A percentile compares a stretch with the other conserved stretches of the same genome.
Conservation (phyloP, 108 stramenopile genomes). For the Skeletonema menzelii region DNA sequence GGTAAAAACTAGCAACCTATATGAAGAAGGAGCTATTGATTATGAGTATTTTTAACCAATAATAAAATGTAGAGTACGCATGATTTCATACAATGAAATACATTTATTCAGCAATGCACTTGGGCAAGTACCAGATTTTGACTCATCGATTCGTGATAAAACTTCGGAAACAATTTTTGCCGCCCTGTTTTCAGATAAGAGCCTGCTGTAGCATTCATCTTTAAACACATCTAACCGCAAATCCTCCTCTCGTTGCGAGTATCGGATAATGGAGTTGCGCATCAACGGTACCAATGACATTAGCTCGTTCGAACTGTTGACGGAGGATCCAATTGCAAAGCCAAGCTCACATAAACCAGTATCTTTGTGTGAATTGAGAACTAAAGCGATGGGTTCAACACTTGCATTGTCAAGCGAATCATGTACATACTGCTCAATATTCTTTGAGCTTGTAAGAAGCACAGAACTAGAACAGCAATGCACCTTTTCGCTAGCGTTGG, state of each 20-base stretch:
- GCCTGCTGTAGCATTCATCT: constrained; percentile 13
- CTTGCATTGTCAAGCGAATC: constrained; percentile 3
- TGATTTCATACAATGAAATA: constrained; percentile 25
- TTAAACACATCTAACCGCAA: constrained; percentile 3
- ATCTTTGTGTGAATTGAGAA: background rate
- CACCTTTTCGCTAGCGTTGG: constrained; percentile 2
- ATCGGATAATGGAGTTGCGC: constrained; percentile 19
- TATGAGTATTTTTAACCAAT: constrained; percentile 7
- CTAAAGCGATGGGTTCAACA: constrained; percentile 3
- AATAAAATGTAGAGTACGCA: constrained; percentile 20
- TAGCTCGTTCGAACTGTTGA: constrained; percentile 11
- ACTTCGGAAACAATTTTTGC: constrained; percentile 27
- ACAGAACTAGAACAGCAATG: constrained; percentile 28
- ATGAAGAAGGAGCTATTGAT: constrained; percentile 1
- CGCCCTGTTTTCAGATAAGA: constrained; percentile 21
- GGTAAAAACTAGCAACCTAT: background rate
- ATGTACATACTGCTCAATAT: background rate
- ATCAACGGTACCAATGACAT: constrained; percentile 22
- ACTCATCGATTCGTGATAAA: constrained; percentile 1
- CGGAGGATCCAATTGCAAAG: constrained; percentile 23
- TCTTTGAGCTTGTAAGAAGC: constrained; percentile 4
- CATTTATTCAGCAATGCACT: constrained; percentile 4
- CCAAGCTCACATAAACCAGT: background rate
- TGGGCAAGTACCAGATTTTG: background rate
- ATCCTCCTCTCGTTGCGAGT: background rate